Evolutionary conservation across 345 rosid species (phyloP).

Genomic region (Hypericum androsaemum): DNA sequence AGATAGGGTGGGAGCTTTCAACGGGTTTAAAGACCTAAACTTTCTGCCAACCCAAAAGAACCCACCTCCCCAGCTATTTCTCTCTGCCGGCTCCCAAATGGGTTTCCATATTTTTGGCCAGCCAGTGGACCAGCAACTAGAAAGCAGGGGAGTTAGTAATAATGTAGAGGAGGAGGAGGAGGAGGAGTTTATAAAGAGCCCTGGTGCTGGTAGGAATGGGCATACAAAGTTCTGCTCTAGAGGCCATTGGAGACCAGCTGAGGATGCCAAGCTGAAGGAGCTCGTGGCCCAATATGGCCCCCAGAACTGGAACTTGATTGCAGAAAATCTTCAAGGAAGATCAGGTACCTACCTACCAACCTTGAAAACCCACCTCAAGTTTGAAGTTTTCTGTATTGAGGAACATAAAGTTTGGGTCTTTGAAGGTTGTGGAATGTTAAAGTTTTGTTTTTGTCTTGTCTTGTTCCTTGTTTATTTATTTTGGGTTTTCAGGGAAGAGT

Average conservation of each 20-base stretch:
- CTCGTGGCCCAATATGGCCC: constrained; percentile 75
- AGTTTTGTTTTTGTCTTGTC: too few relatives aligned
- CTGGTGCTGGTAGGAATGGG: constrained; percentile 20
- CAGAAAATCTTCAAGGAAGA: constrained; percentile 80
- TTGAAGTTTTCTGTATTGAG: too few relatives aligned
- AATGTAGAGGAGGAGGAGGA: constrained; percentile 13
- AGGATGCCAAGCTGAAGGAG: constrained; percentile 74
- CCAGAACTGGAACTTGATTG: constrained; percentile 92
- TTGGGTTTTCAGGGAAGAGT: constrained; percentile 61
- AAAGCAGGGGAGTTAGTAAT: constrained; percentile 16
- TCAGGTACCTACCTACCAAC: constrained; percentile 46
- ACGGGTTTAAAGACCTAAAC: constrained; percentile 19
- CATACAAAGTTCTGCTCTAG: constrained; percentile 47
- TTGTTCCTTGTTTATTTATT: not conserved
- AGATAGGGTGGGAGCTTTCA: constrained; percentile 11
- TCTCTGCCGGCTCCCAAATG: constrained; percentile 19
- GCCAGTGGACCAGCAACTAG: constrained; percentile 18
- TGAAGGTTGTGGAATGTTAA: too few relatives aligned
- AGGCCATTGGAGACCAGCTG: constrained; percentile 96
- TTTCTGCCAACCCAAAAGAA: constrained; percentile 15
- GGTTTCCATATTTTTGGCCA: constrained; percentile 23
- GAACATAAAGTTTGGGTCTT: too few relatives aligned
- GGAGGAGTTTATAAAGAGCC: constrained; percentile 17
- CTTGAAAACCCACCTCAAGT: not conserved
- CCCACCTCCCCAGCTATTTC: constrained; percentile 14